Evolutionary conservation across 2,329 filamentous ascomycete species (phyloP).

Genomic region (Onygenales sp.): DNA sequence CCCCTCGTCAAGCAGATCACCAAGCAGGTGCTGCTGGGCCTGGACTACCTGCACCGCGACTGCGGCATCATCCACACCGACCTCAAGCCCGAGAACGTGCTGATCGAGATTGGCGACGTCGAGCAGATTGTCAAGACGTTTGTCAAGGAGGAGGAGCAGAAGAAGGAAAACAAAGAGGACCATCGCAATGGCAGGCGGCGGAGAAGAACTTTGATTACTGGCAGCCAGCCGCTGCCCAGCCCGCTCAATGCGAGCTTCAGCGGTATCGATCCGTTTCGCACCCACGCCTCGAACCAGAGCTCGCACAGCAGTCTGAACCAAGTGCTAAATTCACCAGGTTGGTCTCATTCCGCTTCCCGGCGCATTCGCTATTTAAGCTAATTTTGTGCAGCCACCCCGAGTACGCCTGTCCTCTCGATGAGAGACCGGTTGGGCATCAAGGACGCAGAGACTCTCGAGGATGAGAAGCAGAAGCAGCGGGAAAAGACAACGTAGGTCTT

Average conservation of each 20-base stretch:
- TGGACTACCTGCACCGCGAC: conserved; percentile 94
- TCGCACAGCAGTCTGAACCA: conserved; percentile 72
- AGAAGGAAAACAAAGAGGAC: conserved; percentile 70
- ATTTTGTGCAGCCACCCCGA: conserved; percentile 35
- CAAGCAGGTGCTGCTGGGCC: conserved; percentile 88
- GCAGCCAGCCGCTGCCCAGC: conserved; percentile 90
- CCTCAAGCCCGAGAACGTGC: conserved; percentile 92
- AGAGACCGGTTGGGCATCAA: conserved; percentile 48
- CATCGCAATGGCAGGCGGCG: conserved; percentile 85
- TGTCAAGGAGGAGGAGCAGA: conserved; percentile 65
- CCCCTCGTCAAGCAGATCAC: conserved; percentile 96
- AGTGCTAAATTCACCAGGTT: conserved; percentile 64
- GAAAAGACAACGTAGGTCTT: conserved; percentile 68
- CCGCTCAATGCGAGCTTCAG: conserved; percentile 89
- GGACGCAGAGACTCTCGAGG: conserved; percentile 43
- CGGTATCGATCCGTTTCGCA: conserved; percentile 58
- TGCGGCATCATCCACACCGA: conserved; percentile 99
- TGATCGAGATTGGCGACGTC: conserved; percentile 97
- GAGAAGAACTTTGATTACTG: conserved; percentile 87
- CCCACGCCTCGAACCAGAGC: conserved; percentile 49
- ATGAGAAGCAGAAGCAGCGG: conserved; percentile 64
- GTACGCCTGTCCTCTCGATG: conserved; percentile 45
- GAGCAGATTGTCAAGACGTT: conserved; percentile 97
- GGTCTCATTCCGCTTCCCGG: conserved; percentile 13
- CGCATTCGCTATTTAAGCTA: not conserved